Conservation (phyloP, 2,329 filamentous ascomycete species). For the Ophiostoma novo-ulmi region DNA sequence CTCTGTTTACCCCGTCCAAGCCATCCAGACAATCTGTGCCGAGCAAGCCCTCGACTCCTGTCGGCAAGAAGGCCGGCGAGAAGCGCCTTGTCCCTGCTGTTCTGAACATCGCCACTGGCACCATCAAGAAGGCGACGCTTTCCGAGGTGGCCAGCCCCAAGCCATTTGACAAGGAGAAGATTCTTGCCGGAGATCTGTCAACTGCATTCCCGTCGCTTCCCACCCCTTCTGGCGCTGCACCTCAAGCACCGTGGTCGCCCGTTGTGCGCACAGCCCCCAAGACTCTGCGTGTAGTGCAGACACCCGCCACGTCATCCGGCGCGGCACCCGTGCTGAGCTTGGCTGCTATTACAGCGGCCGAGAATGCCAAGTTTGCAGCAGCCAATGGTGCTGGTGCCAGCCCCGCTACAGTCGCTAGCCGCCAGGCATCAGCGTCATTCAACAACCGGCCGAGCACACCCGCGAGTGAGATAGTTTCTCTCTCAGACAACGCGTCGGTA, state of each 20-base stretch:
- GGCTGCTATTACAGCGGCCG: slow-evolving; percentile 31
- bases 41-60: slow-evolving; percentile 36
- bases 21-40: slow-evolving; percentile 25
- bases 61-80: slow-evolving; percentile 34
- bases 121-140: slow-evolving; percentile 23
- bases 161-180: slow-evolving; percentile 35
- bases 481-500: slow-evolving; percentile 72
- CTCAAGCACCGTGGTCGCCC: slow-evolving; percentile 49
- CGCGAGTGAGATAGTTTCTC: slow-evolving; percentile 66
- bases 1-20: slow-evolving; percentile 31
- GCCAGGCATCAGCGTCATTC: slow-evolving; percentile 23
- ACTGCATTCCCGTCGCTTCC: slow-evolving; percentile 50
- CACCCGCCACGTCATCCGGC: slow-evolving; percentile 35
- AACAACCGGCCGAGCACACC: slow-evolving; percentile 61
- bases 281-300: slow-evolving; percentile 65
- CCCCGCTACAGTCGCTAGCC: background rate
- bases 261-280: slow-evolving; percentile 51
- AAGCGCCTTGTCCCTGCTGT: slow-evolving; percentile 35
- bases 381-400: background rate
- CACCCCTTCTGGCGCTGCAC: slow-evolving; percentile 40
- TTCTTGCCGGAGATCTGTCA: slow-evolving; percentile 31
- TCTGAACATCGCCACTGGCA: slow-evolving; percentile 48
- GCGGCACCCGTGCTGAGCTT: slow-evolving; percentile 23
- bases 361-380: slow-evolving; percentile 15
- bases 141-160: slow-evolving; percentile 35